These are phyloP conservation scores for Tagetes patula DNA, from an alignment of 129 eudicot genomes.

Conservation along the genomic window DNA sequence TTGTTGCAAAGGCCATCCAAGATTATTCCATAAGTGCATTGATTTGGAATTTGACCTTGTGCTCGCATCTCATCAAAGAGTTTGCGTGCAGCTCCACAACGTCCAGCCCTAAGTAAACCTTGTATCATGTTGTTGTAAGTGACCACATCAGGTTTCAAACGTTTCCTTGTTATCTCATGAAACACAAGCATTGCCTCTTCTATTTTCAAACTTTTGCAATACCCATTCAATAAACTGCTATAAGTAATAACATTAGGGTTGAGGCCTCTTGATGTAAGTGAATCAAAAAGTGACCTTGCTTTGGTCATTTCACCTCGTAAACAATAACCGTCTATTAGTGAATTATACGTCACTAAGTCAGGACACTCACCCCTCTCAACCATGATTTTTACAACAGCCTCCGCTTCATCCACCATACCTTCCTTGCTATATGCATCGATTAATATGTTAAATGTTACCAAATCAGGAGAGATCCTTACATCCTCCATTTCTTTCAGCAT, in stretches of 20 bases:
- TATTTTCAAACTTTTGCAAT: constrained; percentile 12
- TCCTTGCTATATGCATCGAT: constrained; percentile 18
- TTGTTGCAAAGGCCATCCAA: constrained; percentile 22
- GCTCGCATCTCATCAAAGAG: constrained; percentile 13
- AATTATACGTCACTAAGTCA: background rate
- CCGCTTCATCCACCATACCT: constrained; percentile 3
- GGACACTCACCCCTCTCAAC: background rate
- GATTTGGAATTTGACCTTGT: constrained; percentile 11
- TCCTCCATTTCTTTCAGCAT: constrained; percentile 27
- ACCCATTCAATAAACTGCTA: constrained; percentile 1
- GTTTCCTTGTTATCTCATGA: background rate
- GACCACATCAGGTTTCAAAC: background rate
- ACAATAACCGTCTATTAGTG: background rate
- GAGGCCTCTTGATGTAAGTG: background rate
- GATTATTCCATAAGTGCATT: constrained; percentile 4
- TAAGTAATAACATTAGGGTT: constrained; percentile 1
- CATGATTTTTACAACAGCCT: background rate
- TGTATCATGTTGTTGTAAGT: background rate
- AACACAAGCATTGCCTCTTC: constrained; percentile 8
- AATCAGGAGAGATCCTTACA: constrained; percentile 6
- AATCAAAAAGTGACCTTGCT: background rate
- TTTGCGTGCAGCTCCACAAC: constrained; percentile 8
- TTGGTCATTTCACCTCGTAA: background rate
- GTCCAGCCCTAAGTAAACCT: background rate
- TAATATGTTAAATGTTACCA: background rate